These are phyloP conservation scores for Dendrostoma leiphaemia DNA, from an alignment of 2,329 filamentous ascomycete genomes.

Conservation along the genomic window DNA sequence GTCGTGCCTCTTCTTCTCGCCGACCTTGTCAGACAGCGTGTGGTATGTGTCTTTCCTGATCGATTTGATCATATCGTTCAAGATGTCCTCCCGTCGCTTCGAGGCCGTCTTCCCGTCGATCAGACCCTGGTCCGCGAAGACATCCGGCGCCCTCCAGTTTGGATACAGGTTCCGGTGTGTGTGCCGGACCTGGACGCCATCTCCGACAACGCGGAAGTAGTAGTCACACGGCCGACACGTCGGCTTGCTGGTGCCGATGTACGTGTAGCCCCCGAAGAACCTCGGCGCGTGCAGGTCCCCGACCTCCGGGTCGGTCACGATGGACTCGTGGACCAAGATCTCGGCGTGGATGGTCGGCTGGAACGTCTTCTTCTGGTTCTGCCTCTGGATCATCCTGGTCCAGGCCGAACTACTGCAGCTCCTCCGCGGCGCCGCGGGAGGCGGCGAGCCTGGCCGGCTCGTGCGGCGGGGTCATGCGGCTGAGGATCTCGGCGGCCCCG, in stretches of 20 bases:
- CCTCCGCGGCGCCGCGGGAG: slow-evolving; percentile 14
- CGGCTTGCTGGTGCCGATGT: slow-evolving; percentile 41
- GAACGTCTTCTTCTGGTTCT: slow-evolving; percentile 13
- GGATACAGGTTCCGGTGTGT: slow-evolving; percentile 37
- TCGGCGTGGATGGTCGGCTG: slow-evolving; percentile 36
- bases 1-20: slow-evolving; percentile 29
- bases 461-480: slow-evolving; percentile 13
- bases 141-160: slow-evolving; percentile 36
- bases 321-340: slow-evolving; percentile 28
- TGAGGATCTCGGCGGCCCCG: slow-evolving; percentile 21
- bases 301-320: slow-evolving; percentile 13
- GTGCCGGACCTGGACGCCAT: slow-evolving; percentile 27
- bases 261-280: slow-evolving; percentile 33
- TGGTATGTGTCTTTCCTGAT: slow-evolving; percentile 28
- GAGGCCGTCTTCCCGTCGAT: slow-evolving; percentile 12
- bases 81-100: slow-evolving; percentile 21
- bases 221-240: slow-evolving; percentile 37
- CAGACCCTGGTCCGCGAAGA: slow-evolving; percentile 20
- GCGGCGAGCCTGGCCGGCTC: not conserved
- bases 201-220: slow-evolving; percentile 28
- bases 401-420: slow-evolving; percentile 20
- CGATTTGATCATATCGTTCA: slow-evolving; percentile 25
- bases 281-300: not conserved
- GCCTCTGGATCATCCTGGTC: slow-evolving; percentile 11
- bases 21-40: slow-evolving; percentile 27